Percentiles rank a stretch among this genome's conserved stretches.
These are phyloP conservation scores for Grigorovia humatica DNA, from an alignment of 805 yeast genomes.

Conservation along the genomic window DNA sequence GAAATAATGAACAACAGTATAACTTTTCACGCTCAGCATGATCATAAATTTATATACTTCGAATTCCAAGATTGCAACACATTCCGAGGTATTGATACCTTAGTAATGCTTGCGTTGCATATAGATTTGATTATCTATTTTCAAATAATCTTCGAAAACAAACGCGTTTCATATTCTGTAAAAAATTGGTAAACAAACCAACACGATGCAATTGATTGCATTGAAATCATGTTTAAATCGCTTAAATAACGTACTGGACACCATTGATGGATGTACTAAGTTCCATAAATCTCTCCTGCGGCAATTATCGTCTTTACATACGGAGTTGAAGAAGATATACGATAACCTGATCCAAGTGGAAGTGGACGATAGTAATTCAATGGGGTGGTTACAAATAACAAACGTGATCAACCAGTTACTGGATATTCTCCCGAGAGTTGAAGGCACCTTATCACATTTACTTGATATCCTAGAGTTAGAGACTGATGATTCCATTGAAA, in stretches of 20 bases:
- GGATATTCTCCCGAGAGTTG: constrained; percentile 27
- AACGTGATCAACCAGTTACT: constrained; percentile 9
- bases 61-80: neutral
- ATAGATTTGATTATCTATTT: no score
- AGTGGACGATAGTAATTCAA: neutral
- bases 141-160: neutral
- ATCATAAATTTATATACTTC: no score
- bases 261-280: constrained; percentile 1
- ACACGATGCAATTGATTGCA: neutral
- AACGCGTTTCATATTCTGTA: neutral
- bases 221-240: constrained; percentile 4
- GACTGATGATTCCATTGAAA: constrained; percentile 2
- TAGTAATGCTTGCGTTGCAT: no score
- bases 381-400: neutral
- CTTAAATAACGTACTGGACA: constrained; percentile 1
- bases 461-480: constrained; percentile 30
- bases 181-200: neutral
- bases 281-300: neutral
- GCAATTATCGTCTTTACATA: constrained; percentile 1
- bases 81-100: no score
- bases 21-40: no score
- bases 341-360: neutral
- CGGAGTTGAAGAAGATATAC: neutral
- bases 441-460: constrained; percentile 27
- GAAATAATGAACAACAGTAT: neutral